Evolutionary conservation across 108 stramenopile species (phyloP).

Genomic region (Cyclotella sp.): DNA sequence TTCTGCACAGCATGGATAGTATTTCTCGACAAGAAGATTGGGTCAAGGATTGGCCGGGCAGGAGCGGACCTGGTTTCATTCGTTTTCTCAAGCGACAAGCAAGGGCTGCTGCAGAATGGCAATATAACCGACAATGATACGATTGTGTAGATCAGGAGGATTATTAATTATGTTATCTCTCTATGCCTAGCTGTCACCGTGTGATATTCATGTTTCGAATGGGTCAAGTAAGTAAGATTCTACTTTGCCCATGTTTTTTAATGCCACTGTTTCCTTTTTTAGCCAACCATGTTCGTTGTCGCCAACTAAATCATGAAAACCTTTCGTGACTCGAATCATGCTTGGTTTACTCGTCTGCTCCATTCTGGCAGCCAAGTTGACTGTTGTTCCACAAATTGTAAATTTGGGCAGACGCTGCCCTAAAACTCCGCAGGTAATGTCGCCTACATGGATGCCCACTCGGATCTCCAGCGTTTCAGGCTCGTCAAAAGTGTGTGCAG

Average conservation of each 20-base stretch:
- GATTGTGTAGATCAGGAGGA: background rate
- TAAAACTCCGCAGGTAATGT: conserved; percentile 43
- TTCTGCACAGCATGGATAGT: conserved; percentile 40
- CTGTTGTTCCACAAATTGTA: conserved; percentile 31
- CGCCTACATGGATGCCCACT: conserved; percentile 51
- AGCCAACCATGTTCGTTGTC: conserved; percentile 29
- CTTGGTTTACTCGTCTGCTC: conserved; percentile 38
- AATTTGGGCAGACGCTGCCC: conserved; percentile 50
- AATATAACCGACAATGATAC: conserved; percentile 34
- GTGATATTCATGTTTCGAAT: background rate
- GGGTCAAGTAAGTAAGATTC: conserved; percentile 44
- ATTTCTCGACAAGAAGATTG: background rate
- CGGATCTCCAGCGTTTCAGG: conserved; percentile 33
- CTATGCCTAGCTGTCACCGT: background rate
- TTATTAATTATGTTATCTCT: background rate
- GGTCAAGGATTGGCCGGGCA: background rate
- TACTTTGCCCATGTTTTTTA: conserved; percentile 45
- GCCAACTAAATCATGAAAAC: conserved; percentile 28
- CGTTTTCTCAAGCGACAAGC: conserved; percentile 33
- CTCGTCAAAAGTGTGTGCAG: background rate
- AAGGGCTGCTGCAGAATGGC: conserved; percentile 48
- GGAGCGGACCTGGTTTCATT: conserved; percentile 3
- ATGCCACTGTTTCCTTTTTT: conserved; percentile 13
- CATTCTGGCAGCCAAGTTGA: conserved; percentile 50
- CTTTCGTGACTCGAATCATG: conserved; percentile 36